Evolutionary conservation across 176 grass and related monocot species (phyloP), one percentile per base, ranked within the genome.

Genomic region (Miscanthus lutarioriparius): DNA sequence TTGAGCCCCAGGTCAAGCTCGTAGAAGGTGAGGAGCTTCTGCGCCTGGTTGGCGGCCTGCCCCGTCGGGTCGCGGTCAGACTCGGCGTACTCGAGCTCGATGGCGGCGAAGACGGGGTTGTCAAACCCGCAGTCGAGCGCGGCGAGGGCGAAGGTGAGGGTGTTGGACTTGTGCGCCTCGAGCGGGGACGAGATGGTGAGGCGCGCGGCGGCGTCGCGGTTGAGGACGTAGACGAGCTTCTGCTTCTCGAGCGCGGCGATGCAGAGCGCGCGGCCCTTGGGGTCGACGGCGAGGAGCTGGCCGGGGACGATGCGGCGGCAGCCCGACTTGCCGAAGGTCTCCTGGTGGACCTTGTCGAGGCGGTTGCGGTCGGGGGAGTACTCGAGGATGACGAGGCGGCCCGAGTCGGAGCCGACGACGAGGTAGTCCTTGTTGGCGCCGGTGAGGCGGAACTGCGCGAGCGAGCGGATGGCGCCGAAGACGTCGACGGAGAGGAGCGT

Each of bases 11-110:
- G 76, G 53, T 99, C 96, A 20, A 99, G 96, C 89, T 99, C 96
- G 44, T 99, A 99, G 90, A 99, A 99, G 15, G 96, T 96, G 78
- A 99, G 91, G 71, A 94, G 61, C 89, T 99, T 99, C 84, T 96
- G 96, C 7, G 93, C 96, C 26, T 96, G 91, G n/a, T 87, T 82
- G 10, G 93, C 93, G 51, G 96, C 93, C 58, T 94, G 93, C 56
- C 96, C 96, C 0, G 91, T 88, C 9, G 96, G 88, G 45, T 96
- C 96, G 15, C 88, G 82, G 70, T 99, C 96, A 2, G 96, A 90
- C 66, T 99, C 96, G 0, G 93, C 91, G 36, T 99, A 96, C 77
- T 99, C 96, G 0, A 99, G 86, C 91, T 99, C 96, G 70, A 99
- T 96, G 20, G 96, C 89, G 0, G 91, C 93, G 13, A 99, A 99